Evolutionary conservation across 2,329 filamentous ascomycete genomes (phyloP), one percentile per base, ranked within the genome.

Genomic region (Atkinsonella hypoxylon): DNA sequence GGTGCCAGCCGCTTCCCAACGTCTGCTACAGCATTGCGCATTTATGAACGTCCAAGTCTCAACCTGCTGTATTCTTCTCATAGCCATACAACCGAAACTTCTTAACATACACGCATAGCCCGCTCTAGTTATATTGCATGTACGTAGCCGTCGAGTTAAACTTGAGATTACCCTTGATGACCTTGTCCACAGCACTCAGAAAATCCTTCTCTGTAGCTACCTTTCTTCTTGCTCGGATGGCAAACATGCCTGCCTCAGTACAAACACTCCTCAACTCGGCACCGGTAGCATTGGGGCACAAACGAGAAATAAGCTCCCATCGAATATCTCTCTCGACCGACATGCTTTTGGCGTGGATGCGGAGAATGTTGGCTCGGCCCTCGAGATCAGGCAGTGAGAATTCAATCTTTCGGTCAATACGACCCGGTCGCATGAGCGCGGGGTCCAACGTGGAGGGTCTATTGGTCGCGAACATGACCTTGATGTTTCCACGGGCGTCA

Each of bases 271-370:
- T 82, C 66, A 98, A 72, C 71, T 98, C 93, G 47, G 93, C 93
- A 73, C 93, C 93, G 1, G 93, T 98, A 49, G 90, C 87, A 72
- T 98, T 98, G 58, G 93, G 93, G 73, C 93, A 98, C 56, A 98
- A 78, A 61, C 93, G 85, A 18, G 90, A 96, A 65, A 98, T 97
- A 57, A 98, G 79, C 74, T 98, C 93, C 93, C 93, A 98, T 71
- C 93, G 83, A 63, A 98, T 98, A 65, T 98, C 93, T 49, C 93
- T 83, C 79, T 98, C 93, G 38, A 98, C 93, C 17, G 89, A 96
- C 93, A 98, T 98, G 67, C 88, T 95, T 85, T 97, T 98, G 62
- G 93, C 93, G 74, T 97, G 93, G 62, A 98, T 98, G 47, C 93
- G 87, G 43, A 98, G 80, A 64, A 98, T 97, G 72, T 96, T 97